Percentiles rank a stretch among this genome's conserved stretches.
phyloP scores from a whole-genome alignment of 306 rosid species.

The Corylus heterophylla region DNA sequence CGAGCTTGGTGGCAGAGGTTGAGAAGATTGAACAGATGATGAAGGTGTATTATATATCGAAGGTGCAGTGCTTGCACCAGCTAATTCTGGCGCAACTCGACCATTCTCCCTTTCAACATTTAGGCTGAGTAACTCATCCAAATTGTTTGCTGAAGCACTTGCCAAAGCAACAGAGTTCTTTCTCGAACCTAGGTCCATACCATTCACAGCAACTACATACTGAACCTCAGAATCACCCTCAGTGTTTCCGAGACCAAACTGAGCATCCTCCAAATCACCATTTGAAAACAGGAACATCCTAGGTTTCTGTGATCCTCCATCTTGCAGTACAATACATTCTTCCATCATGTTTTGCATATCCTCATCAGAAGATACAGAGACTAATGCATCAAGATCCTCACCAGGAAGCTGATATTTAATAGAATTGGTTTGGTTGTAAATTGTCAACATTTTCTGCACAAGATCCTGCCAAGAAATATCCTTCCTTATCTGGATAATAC shows the following conservation, averaged over 20 bases:
- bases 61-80: slow-evolving; percentile 39
- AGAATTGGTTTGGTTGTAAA: slow-evolving; percentile 50
- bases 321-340: slow-evolving; percentile 58
- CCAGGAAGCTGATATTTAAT: slow-evolving; percentile 94
- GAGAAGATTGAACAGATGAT: slow-evolving; percentile 43
- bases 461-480: slow-evolving; percentile 69
- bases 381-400: slow-evolving; percentile 93
- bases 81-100: slow-evolving; percentile 40
- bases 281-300: slow-evolving; percentile 72
- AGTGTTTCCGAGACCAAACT: slow-evolving; percentile 50
- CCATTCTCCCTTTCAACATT: slow-evolving; percentile 52
- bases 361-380: slow-evolving; percentile 83
- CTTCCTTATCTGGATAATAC: slow-evolving; percentile 63
- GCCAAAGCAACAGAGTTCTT: slow-evolving; percentile 54
- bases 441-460: slow-evolving; percentile 55
- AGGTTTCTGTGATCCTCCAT: slow-evolving; percentile 61
- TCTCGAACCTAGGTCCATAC: slow-evolving; percentile 66
- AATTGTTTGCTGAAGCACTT: slow-evolving; percentile 52
- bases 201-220: slow-evolving; percentile 81
- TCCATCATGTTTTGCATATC: slow-evolving; percentile 92
- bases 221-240: slow-evolving; percentile 76
- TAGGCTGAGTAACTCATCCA: slow-evolving; percentile 59
- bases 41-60: slow-evolving; percentile 45
- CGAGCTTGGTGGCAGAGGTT: slow-evolving; percentile 44
- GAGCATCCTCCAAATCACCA: slow-evolving; percentile 71